Conservation (phyloP, 768 basidiomycete species). For the Candolleomyces aberdarensis region DNA sequence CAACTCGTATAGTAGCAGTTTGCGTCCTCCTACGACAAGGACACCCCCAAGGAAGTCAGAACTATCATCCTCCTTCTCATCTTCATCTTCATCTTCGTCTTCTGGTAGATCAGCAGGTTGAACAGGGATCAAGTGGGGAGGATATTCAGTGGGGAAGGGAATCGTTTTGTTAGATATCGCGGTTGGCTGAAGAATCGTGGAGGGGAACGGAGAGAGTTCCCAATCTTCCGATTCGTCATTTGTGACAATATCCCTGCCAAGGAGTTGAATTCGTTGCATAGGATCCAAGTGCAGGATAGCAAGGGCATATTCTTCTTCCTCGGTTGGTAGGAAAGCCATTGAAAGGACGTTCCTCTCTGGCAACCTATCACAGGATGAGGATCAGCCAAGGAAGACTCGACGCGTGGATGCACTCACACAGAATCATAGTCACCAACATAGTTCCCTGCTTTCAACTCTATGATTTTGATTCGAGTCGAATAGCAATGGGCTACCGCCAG, state of each 20-base stretch:
- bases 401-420: slow-evolving; percentile 43
- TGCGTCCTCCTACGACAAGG: slow-evolving; percentile 65
- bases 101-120: slow-evolving; percentile 34
- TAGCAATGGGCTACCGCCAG: slow-evolving; percentile 66
- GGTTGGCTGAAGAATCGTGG: slow-evolving; percentile 49
- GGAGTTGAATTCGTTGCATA: slow-evolving; percentile 57
- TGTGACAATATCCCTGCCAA: slow-evolving; percentile 53
- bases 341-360: slow-evolving; percentile 68
- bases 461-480: slow-evolving; percentile 63
- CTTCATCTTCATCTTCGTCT: slow-evolving; percentile 7
- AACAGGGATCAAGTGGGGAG: slow-evolving; percentile 41
- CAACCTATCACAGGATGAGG: slow-evolving; percentile 35
- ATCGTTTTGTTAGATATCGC: slow-evolving; percentile 48
- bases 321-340: slow-evolving; percentile 55
- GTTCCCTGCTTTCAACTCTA: slow-evolving; percentile 53
- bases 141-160: slow-evolving; percentile 36
- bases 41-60: slow-evolving; percentile 61
- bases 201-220: slow-evolving; percentile 49
- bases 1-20: slow-evolving; percentile 61
- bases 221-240: slow-evolving; percentile 36
- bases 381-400: slow-evolving; percentile 1
- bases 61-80: slow-evolving; percentile 22
- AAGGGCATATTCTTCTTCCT: slow-evolving; percentile 44
- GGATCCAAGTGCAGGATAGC: slow-evolving; percentile 70
- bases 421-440: slow-evolving; percentile 59